Percentiles rank a stretch among this genome's conserved stretches.
Conservation (phyloP, 2,329 filamentous ascomycete species). For the Fonsecaea nubica region DNA sequence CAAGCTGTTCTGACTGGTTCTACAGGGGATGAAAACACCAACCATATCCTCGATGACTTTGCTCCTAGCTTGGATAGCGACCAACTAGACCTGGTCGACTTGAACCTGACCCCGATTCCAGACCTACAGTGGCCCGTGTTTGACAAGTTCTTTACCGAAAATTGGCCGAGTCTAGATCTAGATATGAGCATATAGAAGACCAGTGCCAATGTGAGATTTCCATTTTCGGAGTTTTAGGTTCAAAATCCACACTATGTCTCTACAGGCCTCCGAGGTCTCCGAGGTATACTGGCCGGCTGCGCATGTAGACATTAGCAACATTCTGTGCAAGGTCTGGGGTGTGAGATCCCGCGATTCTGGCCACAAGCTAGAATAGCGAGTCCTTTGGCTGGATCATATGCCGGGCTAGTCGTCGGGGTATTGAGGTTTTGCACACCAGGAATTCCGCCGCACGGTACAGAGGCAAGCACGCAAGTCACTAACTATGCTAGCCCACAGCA, state of each 20-base stretch:
- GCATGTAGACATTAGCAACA: not conserved
- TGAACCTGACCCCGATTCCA: slow-evolving; percentile 9
- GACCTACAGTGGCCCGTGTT: slow-evolving; percentile 12
- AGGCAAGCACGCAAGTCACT: not conserved
- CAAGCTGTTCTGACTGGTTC: not conserved
- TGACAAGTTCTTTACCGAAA: slow-evolving; percentile 7
- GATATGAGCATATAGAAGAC: slow-evolving; percentile 4
- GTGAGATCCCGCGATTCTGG: not conserved
- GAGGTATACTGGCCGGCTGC: not conserved
- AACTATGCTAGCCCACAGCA: not conserved
- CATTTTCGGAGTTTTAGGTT: not conserved
- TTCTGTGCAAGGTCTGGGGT: not conserved
- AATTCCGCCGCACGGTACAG: not conserved
- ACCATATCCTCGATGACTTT: not conserved
- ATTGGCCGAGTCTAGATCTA: slow-evolving; percentile 12
- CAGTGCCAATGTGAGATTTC: not conserved
- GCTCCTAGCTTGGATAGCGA: slow-evolving; percentile 1
- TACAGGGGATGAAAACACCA: slow-evolving; percentile 2
- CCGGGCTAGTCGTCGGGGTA: not conserved
- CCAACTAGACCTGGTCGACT: slow-evolving; percentile 6
- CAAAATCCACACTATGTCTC: too few relatives aligned
- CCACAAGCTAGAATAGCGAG: not conserved
- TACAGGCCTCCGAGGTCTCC: not conserved
- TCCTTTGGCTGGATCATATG: not conserved
- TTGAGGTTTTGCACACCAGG: not conserved